phyloP scores from a whole-genome alignment of 73 alveolate species.

The Loxodes magnus region DNA sequence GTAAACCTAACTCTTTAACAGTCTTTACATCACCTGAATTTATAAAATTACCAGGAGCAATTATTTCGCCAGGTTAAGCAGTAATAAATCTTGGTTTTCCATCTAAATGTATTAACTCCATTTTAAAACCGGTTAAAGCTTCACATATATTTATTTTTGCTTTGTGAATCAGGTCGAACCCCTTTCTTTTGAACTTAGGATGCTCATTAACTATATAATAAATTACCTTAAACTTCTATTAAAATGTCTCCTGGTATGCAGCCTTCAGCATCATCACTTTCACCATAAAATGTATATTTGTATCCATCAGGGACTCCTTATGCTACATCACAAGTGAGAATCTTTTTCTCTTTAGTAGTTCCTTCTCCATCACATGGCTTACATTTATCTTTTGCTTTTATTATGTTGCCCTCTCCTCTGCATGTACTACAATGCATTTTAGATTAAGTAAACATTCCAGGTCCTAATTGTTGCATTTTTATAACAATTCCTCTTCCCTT shows the following conservation, averaged over 20 bases:
- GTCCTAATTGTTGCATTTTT: slow-evolving; percentile 51
- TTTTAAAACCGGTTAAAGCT: slow-evolving; percentile 75
- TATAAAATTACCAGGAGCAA: slow-evolving; percentile 84
- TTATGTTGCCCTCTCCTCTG: slow-evolving; percentile 71
- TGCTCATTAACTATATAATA: not conserved
- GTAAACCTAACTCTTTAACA: slow-evolving; percentile 61
- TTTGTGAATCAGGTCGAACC: slow-evolving; percentile 29
- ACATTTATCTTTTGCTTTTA: slow-evolving; percentile 67
- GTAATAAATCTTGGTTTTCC: slow-evolving; percentile 54
- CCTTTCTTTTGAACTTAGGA: not conserved
- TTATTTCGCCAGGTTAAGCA: slow-evolving; percentile 76
- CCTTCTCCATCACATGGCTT: slow-evolving; percentile 72
- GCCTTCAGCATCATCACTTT: slow-evolving; percentile 70
- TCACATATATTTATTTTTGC: slow-evolving; percentile 68
- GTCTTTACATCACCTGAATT: slow-evolving; percentile 69
- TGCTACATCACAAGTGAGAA: slow-evolving; percentile 48
- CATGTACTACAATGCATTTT: slow-evolving; percentile 81
- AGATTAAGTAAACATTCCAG: slow-evolving; percentile 52
- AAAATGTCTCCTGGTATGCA: slow-evolving; percentile 60
- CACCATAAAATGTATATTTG: slow-evolving; percentile 50
- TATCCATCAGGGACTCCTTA: slow-evolving; percentile 86
- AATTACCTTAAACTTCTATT: slow-evolving; percentile 47
- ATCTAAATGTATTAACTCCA: slow-evolving; percentile 63
- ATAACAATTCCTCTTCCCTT: slow-evolving; percentile 77
- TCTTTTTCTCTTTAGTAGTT: slow-evolving; percentile 41